Evolutionary conservation across 73 alveolate species (phyloP).

Genomic region (Tetrahymena elliotti): DNA sequence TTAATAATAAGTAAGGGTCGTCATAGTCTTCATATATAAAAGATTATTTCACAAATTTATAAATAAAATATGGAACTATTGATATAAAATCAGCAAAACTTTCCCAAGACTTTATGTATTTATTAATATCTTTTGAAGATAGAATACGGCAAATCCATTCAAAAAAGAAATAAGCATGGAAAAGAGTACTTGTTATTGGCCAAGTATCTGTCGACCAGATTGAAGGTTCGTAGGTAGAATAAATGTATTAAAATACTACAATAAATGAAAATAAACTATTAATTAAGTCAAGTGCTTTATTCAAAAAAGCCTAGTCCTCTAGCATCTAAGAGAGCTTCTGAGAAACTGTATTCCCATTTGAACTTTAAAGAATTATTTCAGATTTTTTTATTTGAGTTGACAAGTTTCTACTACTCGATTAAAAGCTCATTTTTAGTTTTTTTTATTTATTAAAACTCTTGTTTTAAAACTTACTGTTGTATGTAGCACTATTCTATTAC

Average conservation of each 20-base stretch:
- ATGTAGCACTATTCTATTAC: not conserved
- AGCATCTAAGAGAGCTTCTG: not conserved
- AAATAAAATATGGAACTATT: conserved; percentile 3
- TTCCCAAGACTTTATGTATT: conserved; percentile 12
- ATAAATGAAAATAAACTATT: not conserved
- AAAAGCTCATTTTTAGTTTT: not conserved
- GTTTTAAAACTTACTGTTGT: not conserved
- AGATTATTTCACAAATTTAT: not conserved
- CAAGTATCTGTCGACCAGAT: not conserved
- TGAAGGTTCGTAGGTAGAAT: not conserved
- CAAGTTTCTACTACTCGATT: not conserved
- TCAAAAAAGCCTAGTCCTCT: not conserved
- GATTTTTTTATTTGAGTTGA: not conserved
- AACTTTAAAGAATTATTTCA: not conserved
- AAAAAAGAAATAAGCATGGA: not conserved
- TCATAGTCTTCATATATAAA: conserved; percentile 1
- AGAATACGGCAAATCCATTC: conserved; percentile 29
- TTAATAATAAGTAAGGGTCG: not conserved
- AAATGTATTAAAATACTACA: not conserved
- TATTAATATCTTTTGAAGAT: not conserved
- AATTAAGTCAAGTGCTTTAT: not conserved
- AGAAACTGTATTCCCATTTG: not conserved
- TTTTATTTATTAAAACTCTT: not conserved
- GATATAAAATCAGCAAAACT: conserved; percentile 9
- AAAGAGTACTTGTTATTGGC: conserved; percentile 8